phyloP scores from a whole-genome alignment of 176 grass and related monocot genomes.

The Dendrocalamus sinicus region DNA sequence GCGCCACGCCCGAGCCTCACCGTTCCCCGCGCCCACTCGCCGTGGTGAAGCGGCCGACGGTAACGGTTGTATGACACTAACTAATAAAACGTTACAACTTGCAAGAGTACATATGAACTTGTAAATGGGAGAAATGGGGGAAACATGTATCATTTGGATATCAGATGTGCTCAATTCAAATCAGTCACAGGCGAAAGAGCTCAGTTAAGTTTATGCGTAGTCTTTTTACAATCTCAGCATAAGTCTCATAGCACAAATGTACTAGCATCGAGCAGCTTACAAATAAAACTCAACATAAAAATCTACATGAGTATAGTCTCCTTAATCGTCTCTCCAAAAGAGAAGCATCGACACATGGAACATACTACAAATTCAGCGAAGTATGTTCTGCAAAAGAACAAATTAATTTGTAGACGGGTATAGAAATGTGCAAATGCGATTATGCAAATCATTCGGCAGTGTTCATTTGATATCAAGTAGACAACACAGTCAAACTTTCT shows the following conservation, averaged over 20 bases:
- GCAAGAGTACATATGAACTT: not conserved
- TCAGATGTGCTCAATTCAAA: not conserved
- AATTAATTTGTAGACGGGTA: not conserved
- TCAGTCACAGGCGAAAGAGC: no score
- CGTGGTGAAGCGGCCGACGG: no score
- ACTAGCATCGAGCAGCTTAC: not conserved
- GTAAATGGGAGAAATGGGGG: not conserved
- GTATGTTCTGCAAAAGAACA: no score
- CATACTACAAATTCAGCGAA: not conserved
- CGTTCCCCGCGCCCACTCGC: no score
- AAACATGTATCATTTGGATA: not conserved
- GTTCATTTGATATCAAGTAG: not conserved
- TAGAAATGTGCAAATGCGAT: not conserved
- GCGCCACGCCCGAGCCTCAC: no score
- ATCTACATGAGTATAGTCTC: not conserved
- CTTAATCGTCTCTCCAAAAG: not conserved
- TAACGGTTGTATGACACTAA: not conserved
- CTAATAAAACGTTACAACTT: not conserved
- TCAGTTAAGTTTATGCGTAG: no score
- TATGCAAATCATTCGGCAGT: constrained; percentile 1
- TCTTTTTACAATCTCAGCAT: not conserved
- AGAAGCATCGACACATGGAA: not conserved
- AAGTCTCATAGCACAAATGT: not conserved
- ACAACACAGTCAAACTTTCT: not conserved
- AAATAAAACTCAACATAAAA: not conserved